Percentiles rank a stretch among this genome's conserved stretches.
Evolutionary conservation across 495 filamentous ascomycete species (phyloP).

Genomic region (Elasticomyces elasticus): DNA sequence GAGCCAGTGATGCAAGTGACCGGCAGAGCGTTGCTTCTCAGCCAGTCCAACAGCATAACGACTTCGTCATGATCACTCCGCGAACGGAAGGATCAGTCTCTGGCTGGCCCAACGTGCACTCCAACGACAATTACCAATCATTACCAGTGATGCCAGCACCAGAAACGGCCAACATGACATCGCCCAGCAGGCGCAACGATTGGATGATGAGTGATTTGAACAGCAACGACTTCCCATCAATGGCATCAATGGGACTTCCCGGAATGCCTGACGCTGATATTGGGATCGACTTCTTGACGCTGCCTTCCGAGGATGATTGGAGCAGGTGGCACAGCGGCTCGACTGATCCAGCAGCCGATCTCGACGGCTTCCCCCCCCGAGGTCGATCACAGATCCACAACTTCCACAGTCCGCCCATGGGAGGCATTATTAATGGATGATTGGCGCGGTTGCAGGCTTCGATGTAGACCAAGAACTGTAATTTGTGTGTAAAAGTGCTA

Average conservation of each 20-base stretch:
- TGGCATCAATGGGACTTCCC: neutral
- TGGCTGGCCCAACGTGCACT: slow-evolving; percentile 3
- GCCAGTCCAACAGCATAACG: slow-evolving; percentile 6
- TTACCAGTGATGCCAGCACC: neutral
- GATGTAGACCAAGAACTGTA: no score
- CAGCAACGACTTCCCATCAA: neutral
- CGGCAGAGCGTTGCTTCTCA: slow-evolving; percentile 1
- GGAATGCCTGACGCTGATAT: neutral
- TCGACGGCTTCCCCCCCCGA: slow-evolving; percentile 27
- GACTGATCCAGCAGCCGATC: slow-evolving; percentile 16
- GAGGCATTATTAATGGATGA: slow-evolving; percentile 5
- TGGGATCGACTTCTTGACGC: slow-evolving; percentile 1
- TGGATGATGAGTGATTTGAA: slow-evolving; percentile 1
- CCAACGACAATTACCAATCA: neutral
- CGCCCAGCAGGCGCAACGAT: neutral
- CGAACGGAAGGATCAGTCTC: slow-evolving; percentile 17
- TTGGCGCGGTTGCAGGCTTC: no score
- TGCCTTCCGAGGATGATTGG: slow-evolving; percentile 11
- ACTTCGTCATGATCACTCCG: slow-evolving; percentile 28
- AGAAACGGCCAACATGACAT: neutral
- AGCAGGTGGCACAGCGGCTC: slow-evolving; percentile 8
- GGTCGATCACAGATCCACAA: neutral
- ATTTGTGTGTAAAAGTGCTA: no score
- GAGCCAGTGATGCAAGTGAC: slow-evolving; percentile 14
- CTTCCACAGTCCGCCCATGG: neutral